These are phyloP conservation scores for Myxozyma vanderwaltii DNA, from an alignment of 805 yeast genomes.

Conservation along the genomic window DNA sequence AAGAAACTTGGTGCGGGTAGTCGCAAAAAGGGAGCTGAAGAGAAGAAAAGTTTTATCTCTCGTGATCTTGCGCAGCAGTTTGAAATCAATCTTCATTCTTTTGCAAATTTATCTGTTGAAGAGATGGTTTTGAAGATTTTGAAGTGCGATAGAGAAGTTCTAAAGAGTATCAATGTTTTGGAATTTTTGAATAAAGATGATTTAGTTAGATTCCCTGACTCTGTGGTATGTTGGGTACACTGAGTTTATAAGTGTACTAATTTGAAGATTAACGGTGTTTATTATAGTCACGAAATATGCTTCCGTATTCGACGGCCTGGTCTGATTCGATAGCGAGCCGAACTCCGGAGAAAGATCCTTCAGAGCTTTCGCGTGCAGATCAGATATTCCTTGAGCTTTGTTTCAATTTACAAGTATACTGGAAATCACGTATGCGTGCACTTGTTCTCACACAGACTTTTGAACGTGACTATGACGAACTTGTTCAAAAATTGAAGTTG, in stretches of 20 bases:
- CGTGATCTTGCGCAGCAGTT: conserved; percentile 91
- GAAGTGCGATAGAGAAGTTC: conserved; percentile 70
- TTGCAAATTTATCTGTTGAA: conserved; percentile 60
- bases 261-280: neutral
- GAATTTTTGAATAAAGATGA: conserved; percentile 82
- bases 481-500: conserved; percentile 63
- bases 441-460: conserved; percentile 66
- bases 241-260: neutral
- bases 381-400: conserved; percentile 78
- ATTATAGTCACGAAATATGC: conserved; percentile 58
- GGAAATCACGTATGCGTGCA: conserved; percentile 91
- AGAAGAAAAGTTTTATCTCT: conserved; percentile 69
- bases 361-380: conserved; percentile 83
- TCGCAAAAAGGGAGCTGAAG: conserved; percentile 51
- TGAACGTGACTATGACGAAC: conserved; percentile 76
- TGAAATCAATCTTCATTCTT: conserved; percentile 87
- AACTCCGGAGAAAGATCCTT: conserved; percentile 67
- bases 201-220: conserved; percentile 71
- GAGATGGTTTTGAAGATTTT: conserved; percentile 71
- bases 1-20: conserved; percentile 49
- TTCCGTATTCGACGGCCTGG: conserved; percentile 81
- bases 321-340: conserved; percentile 45
- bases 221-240: conserved; percentile 42
- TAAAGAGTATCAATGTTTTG: conserved; percentile 69
- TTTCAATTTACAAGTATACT: conserved; percentile 80